Percentiles rank a stretch among this genome's conserved stretches.
Evolutionary conservation across 2,329 filamentous ascomycete genomes (phyloP).

Genomic region (Fonsecaea monophora): DNA sequence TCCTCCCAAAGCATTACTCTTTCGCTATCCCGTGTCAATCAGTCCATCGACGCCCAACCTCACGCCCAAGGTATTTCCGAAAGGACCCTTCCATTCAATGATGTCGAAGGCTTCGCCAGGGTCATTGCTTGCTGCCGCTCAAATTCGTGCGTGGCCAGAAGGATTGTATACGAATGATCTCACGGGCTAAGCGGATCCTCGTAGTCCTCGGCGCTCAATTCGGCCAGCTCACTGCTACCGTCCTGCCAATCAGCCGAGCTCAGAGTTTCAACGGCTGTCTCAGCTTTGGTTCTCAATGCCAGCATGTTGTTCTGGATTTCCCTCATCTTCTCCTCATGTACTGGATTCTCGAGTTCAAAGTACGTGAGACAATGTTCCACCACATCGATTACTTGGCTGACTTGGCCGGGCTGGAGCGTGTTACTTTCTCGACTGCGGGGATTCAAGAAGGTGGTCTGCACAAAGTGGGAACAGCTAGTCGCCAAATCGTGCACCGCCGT

Average conservation of each 20-base stretch:
- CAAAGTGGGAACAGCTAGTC: constrained; percentile 22
- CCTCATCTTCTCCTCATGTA: constrained; percentile 31
- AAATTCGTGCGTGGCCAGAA: background rate
- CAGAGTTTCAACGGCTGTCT: constrained; percentile 33
- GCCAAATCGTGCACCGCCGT: constrained; percentile 30
- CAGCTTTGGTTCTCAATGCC: constrained; percentile 30
- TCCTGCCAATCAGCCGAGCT: constrained; percentile 37
- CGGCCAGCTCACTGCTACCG: constrained; percentile 37
- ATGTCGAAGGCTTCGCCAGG: background rate
- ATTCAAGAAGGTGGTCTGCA: constrained; percentile 29
- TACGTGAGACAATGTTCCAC: constrained; percentile 34
- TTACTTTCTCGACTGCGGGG: constrained; percentile 23
- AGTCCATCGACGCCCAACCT: background rate
- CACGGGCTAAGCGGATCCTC: constrained; percentile 32
- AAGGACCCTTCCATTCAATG: constrained; percentile 4
- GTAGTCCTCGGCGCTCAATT: constrained; percentile 34
- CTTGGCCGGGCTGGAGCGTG: constrained; percentile 34
- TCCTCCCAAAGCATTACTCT: background rate
- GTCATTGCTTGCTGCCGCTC: background rate
- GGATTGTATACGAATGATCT: constrained; percentile 1
- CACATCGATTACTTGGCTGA: constrained; percentile 33
- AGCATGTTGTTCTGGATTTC: constrained; percentile 27
- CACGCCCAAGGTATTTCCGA: background rate
- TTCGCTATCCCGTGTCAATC: background rate
- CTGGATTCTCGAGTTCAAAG: constrained; percentile 30